These are phyloP conservation scores for Aspergillus sp. DNA, from an alignment of 2,329 filamentous ascomycete genomes.

Conservation along the genomic window DNA sequence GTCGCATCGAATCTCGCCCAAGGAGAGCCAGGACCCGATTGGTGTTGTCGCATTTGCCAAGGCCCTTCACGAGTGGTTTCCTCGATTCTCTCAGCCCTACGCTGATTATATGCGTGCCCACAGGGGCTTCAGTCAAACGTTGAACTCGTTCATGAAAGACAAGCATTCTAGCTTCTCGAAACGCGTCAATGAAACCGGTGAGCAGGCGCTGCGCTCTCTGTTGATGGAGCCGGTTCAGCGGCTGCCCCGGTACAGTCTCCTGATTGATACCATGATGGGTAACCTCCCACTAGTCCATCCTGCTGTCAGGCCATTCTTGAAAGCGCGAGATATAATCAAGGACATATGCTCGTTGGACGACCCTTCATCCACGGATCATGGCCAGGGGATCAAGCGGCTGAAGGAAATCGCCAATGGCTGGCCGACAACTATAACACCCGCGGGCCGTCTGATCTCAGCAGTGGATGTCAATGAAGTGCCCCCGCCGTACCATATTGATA, in stretches of 20 bases:
- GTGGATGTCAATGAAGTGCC: constrained; percentile 69
- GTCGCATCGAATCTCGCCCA: constrained; percentile 37
- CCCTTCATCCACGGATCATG: constrained; percentile 55
- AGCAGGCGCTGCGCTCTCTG: constrained; percentile 81
- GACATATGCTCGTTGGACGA: constrained; percentile 93
- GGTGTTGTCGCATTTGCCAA: constrained; percentile 71
- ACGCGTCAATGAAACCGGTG: constrained; percentile 70
- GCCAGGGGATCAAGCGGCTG: constrained; percentile 63
- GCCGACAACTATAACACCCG: constrained; percentile 61
- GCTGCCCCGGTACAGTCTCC: constrained; percentile 83
- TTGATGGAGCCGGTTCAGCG: constrained; percentile 95
- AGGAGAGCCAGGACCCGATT: constrained; percentile 56
- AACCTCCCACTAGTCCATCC: constrained; percentile 79
- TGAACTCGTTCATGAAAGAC: constrained; percentile 67
- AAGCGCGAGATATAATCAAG: constrained; percentile 84
- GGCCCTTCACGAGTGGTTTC: constrained; percentile 82
- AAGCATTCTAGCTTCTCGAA: constrained; percentile 74
- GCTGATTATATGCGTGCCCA: constrained; percentile 88
- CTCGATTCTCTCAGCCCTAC: constrained; percentile 82
- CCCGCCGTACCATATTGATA: constrained; percentile 55
- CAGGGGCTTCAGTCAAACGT: constrained; percentile 71
- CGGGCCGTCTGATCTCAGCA: constrained; percentile 70
- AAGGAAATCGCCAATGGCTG: constrained; percentile 68
- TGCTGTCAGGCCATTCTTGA: constrained; percentile 71
- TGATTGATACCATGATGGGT: constrained; percentile 90